Evolutionary conservation across 2,329 filamentous ascomycete species (phyloP).

Genomic region (Fusarium heterosporum): DNA sequence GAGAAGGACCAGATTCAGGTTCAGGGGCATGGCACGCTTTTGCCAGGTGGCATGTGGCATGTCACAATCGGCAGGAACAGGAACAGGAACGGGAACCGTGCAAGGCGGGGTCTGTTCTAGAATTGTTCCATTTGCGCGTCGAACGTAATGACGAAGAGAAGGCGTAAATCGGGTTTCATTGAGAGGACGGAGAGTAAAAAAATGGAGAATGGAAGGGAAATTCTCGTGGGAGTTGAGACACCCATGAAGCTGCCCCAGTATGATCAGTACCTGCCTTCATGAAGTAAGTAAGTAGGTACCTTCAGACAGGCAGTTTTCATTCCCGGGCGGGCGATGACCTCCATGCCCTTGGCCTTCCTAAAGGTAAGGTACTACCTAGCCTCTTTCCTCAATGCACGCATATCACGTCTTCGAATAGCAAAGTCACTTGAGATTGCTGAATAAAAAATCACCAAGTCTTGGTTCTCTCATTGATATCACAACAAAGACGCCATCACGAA

Average conservation of each 20-base stretch:
- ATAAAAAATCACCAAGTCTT: not conserved
- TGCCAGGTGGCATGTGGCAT: constrained; percentile 20
- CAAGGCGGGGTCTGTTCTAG: constrained; percentile 46
- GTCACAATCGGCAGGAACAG: constrained; percentile 37
- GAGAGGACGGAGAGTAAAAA: not conserved
- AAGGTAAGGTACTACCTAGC: too few relatives aligned
- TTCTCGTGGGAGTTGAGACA: not conserved
- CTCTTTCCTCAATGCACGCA: too few relatives aligned
- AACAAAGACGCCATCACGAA: not conserved
- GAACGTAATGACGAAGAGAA: constrained; percentile 21
- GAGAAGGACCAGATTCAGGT: constrained; percentile 1
- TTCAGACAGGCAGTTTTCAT: not conserved
- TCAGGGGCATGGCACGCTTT: constrained; percentile 24
- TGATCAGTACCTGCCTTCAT: not conserved
- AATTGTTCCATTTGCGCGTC: constrained; percentile 41
- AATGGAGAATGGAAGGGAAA: not conserved
- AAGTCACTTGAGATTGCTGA: not conserved
- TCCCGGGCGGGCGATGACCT: too few relatives aligned
- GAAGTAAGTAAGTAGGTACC: not conserved
- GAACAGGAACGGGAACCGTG: constrained; percentile 40
- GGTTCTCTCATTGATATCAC: not conserved
- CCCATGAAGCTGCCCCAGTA: not conserved
- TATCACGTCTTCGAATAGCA: not conserved
- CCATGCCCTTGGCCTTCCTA: too few relatives aligned
- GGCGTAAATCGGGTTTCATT: not conserved